A percentile compares a stretch with the other conserved stretches of the same genome.
Evolutionary conservation across 208 protist genomes (phyloP).

Genomic region (Polymyxa betae): DNA sequence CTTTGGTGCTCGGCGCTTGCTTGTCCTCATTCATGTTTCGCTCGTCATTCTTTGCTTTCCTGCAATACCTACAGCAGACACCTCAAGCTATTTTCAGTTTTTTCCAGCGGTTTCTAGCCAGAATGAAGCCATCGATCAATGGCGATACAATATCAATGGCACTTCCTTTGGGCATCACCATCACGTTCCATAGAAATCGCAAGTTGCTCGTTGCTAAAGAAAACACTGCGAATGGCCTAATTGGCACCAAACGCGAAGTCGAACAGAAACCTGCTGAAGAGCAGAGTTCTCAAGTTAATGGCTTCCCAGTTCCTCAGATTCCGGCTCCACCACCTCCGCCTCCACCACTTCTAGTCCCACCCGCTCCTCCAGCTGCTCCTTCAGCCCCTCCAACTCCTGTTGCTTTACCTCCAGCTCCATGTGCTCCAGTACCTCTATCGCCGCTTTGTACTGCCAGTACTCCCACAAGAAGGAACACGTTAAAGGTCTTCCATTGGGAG

Average conservation of each 20-base stretch:
- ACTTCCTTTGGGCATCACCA: neutral
- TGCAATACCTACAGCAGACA: neutral
- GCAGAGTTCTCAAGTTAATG: neutral
- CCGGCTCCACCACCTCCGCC: neutral
- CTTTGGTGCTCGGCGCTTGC: neutral
- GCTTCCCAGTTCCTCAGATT: neutral
- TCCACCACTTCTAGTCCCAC: neutral
- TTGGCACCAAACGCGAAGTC: too few relatives aligned
- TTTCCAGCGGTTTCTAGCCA: neutral
- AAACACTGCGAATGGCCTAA: too few relatives aligned
- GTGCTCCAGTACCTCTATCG: neutral
- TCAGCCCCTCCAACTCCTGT: neutral
- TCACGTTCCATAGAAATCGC: too few relatives aligned
- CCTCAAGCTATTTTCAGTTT: neutral
- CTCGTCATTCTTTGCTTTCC: neutral
- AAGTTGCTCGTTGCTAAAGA: too few relatives aligned
- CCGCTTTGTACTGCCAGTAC: neutral
- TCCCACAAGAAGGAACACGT: neutral
- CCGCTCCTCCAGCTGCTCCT: neutral
- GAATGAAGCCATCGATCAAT: neutral
- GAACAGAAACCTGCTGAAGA: too few relatives aligned
- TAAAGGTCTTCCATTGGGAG: slow-evolving; percentile 51
- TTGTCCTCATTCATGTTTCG: neutral
- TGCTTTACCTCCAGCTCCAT: neutral
- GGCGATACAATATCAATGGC: neutral